Evolutionary conservation across 1,139 yeast genomes (phyloP).

Genomic region (Saccharomycopsis crataegensis): DNA sequence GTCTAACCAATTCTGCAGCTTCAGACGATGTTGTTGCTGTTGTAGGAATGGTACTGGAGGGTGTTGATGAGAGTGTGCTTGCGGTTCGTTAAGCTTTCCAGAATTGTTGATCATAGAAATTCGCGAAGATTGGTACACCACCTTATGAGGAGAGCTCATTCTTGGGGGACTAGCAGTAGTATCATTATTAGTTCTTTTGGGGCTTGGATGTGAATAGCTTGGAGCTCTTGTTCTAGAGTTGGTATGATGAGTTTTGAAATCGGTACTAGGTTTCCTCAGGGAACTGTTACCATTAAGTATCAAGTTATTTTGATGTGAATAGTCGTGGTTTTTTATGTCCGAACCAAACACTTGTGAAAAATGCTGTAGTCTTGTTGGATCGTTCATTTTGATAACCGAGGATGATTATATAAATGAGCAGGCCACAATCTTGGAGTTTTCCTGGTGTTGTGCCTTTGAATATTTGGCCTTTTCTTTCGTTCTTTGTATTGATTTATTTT

Average conservation of each 20-base stretch:
- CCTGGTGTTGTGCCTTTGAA: no score
- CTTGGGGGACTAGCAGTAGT: background rate
- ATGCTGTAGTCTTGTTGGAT: slow-evolving; percentile 7
- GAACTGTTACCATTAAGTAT: background rate
- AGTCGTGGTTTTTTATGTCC: slow-evolving; percentile 14
- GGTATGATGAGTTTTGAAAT: background rate
- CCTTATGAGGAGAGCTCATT: background rate
- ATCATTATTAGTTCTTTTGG: no score
- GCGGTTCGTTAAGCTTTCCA: background rate
- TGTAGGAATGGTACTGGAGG: background rate
- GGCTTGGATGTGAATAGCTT: background rate
- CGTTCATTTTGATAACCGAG: background rate
- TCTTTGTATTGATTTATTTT: no score
- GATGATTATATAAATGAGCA: no score
- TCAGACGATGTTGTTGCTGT: background rate
- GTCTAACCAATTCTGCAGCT: slow-evolving; percentile 25
- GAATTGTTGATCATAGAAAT: slow-evolving; percentile 1
- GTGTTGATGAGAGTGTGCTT: no score
- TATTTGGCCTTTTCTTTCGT: no score
- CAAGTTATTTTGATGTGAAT: slow-evolving; percentile 3
- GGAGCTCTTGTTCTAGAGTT: background rate
- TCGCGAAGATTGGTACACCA: slow-evolving; percentile 1
- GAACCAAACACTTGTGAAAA: slow-evolving; percentile 11
- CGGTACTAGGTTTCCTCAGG: background rate
- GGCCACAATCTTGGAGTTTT: no score